Evolutionary conservation across 2,329 filamentous ascomycete species (phyloP), one percentile per base, ranked within the genome.

Genomic region (Dryadomyces sulphureus): DNA sequence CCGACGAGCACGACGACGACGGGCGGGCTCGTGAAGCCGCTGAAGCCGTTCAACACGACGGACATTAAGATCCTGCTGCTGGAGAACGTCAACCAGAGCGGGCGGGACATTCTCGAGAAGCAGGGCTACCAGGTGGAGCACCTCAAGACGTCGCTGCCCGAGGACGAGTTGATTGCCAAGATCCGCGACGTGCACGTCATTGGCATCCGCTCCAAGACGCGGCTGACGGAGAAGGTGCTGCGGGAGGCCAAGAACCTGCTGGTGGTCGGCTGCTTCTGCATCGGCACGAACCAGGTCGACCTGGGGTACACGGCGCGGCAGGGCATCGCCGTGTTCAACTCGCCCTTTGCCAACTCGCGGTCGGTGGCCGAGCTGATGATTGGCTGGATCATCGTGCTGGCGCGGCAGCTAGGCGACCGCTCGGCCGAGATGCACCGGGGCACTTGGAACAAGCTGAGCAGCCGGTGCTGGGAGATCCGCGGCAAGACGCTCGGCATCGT

Each of bases 311-410:
- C 88, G 25, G 87, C 87, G 41, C 73, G 75, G 54, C 78, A 84
- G 59, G 88, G 92, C 54, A 94, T 96, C 61, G 88, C 89, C 32
- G 92, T 98, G 53, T 98, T 98, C 78, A 98, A 98, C 68, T 96
- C 92, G 40, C 92, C 92, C 1, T 98, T 98, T 66, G 89, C 85
- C 67, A 98, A 98, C 68, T 96, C 90, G 8, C 83, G 92, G 62
- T 94, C 86, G 61, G 92, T 98, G 44, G 92, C 92, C 47, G 92
- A 98, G 69, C 72, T 96, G 47, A 88, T 96, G 56, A 95, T 98
- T 60, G 83, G 73, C 45, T 90, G 95, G 65, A 89, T 98, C 59
- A 95, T 98, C 58, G 70, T 74, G 35, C 79, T 98, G 45, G 92
- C 92, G 20, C 82, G 92, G 49, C 92, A 98, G 65, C 73, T 98